Percentiles rank a stretch among this genome's conserved stretches.
These are phyloP conservation scores for Sporisorium sorghi DNA, from an alignment of 1,284 basidiomycete species.

Conservation along the genomic window DNA sequence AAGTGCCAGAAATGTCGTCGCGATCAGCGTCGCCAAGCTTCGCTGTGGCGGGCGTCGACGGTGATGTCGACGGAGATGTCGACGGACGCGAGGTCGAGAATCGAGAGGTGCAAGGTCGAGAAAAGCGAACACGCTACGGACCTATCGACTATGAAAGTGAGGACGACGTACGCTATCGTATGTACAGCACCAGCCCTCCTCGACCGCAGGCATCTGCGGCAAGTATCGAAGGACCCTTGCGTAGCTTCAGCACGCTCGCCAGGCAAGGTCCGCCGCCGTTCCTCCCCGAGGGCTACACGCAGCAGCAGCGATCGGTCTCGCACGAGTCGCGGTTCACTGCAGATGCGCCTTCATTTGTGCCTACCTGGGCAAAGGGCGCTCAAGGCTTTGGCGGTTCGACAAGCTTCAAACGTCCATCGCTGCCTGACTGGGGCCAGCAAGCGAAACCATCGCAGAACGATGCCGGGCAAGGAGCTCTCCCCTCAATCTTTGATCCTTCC, in stretches of 20 bases:
- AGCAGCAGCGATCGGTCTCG: conserved; percentile 34
- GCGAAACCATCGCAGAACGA: neutral
- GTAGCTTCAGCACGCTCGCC: conserved; percentile 40
- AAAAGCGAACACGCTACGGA: conserved; percentile 52
- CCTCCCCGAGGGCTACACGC: conserved; percentile 26
- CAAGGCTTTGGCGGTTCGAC: conserved; percentile 13
- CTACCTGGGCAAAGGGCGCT: conserved; percentile 42
- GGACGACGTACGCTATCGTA: conserved; percentile 21
- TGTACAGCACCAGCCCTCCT: conserved; percentile 35
- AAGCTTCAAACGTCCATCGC: conserved; percentile 39
- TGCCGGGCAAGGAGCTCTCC: neutral
- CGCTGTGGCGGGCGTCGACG: neutral
- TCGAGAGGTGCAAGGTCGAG: conserved; percentile 51
- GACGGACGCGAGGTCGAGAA: conserved; percentile 6
- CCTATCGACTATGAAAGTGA: conserved; percentile 41
- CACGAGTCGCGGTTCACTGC: conserved; percentile 44
- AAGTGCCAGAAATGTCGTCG: conserved; percentile 16
- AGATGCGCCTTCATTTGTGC: conserved; percentile 55
- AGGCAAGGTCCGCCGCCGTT: conserved; percentile 48
- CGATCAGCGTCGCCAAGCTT: conserved; percentile 1
- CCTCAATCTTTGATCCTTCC: conserved; percentile 33
- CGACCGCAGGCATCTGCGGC: conserved; percentile 52
- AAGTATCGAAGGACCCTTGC: conserved; percentile 58
- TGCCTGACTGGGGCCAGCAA: conserved; percentile 48
- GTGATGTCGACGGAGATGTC: neutral